These are phyloP conservation scores for Endocalyx cinctus DNA, from an alignment of 2,329 filamentous ascomycete species.

Conservation along the genomic window DNA sequence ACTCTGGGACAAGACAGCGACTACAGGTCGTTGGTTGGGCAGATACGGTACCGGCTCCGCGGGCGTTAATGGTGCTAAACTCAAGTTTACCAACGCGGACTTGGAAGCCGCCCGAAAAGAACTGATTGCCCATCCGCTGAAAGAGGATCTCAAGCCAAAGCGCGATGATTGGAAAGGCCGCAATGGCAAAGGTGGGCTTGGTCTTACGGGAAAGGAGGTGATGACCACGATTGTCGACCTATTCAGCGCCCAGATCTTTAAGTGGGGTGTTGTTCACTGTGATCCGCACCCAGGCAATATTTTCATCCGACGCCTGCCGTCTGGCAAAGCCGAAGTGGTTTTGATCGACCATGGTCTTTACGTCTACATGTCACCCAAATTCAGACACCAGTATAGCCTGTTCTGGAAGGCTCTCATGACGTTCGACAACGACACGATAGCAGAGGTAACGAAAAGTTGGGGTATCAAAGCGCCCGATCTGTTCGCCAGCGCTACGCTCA, in stretches of 20 bases:
- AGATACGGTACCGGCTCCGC: slow-evolving; percentile 72
- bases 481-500: slow-evolving; percentile 84
- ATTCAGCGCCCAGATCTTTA: slow-evolving; percentile 97
- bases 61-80: slow-evolving; percentile 64
- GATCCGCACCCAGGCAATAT: slow-evolving; percentile 98
- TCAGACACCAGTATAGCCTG: slow-evolving; percentile 77
- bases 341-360: slow-evolving; percentile 97
- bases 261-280: slow-evolving; percentile 93
- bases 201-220: slow-evolving; percentile 75
- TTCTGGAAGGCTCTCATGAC: slow-evolving; percentile 96
- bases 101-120: slow-evolving; percentile 40
- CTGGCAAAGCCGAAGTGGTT: slow-evolving; percentile 81
- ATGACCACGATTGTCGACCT: slow-evolving; percentile 97
- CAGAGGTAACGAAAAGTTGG: slow-evolving; percentile 71
- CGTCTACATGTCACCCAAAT: slow-evolving; percentile 79
- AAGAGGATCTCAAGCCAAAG: slow-evolving; percentile 70
- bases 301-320: slow-evolving; percentile 81
- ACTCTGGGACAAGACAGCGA: slow-evolving; percentile 84
- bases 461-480: slow-evolving; percentile 85
- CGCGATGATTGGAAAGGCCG: slow-evolving; percentile 73
- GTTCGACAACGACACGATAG: slow-evolving; percentile 81
- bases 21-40: slow-evolving; percentile 74
- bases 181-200: slow-evolving; percentile 72
- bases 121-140: slow-evolving; percentile 46
- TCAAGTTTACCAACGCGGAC: slow-evolving; percentile 46